Conservation (phyloP, 768 basidiomycete genomes). For the Krasilnikovozyma curviuscula region DNA sequence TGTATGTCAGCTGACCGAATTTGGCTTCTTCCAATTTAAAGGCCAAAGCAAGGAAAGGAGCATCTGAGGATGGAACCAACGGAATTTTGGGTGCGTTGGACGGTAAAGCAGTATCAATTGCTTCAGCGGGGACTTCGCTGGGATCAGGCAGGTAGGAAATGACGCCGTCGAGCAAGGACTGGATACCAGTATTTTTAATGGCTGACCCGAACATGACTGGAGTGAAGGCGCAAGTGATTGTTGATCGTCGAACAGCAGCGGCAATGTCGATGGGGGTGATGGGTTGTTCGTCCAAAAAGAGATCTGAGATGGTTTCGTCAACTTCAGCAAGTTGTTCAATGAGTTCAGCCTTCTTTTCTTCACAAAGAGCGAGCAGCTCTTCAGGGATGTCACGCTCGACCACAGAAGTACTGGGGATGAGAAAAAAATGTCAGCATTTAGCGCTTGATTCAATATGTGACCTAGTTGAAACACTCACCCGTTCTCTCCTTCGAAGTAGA, state of each 20-base stretch:
- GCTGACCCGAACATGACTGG: constrained; percentile 96
- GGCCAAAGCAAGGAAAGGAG: constrained; percentile 71
- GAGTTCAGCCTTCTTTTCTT: constrained; percentile 69
- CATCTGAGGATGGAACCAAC: constrained; percentile 56
- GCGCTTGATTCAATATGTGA: background rate
- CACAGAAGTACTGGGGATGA: background rate
- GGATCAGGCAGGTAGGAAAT: constrained; percentile 89
- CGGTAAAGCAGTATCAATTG: constrained; percentile 47
- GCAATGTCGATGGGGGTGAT: constrained; percentile 56
- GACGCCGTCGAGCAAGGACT: constrained; percentile 81
- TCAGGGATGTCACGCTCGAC: constrained; percentile 49
- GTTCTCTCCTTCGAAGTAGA: constrained; percentile 86
- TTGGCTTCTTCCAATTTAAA: constrained; percentile 98
- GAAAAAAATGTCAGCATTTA: background rate
- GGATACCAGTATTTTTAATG: constrained; percentile 89
- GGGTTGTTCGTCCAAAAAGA: constrained; percentile 64
- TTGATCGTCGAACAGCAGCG: constrained; percentile 71
- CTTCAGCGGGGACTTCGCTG: constrained; percentile 52
- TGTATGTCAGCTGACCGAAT: constrained; percentile 93
- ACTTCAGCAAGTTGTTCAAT: constrained; percentile 91
- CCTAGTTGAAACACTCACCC: constrained; percentile 38
- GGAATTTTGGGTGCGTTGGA: constrained; percentile 47
- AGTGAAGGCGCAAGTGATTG: constrained; percentile 70
- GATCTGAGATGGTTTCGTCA: constrained; percentile 83
- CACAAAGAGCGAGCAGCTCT: constrained; percentile 49